These are phyloP conservation scores for Vicia faba DNA, from an alignment of 306 rosid genomes.

Conservation along the genomic window DNA sequence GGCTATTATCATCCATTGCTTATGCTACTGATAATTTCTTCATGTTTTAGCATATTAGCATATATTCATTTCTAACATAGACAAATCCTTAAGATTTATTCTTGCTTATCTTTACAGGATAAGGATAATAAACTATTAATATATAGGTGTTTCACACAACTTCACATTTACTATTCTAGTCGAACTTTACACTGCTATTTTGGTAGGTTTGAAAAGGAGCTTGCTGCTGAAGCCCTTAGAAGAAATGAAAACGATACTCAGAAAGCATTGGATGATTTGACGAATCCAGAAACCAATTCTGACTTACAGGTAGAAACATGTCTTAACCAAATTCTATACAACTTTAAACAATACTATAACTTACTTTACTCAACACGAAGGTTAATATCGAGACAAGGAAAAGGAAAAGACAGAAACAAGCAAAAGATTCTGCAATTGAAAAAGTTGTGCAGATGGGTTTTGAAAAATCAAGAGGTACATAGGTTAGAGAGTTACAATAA, in stretches of 20 bases:
- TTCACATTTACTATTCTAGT: not conserved
- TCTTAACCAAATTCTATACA: constrained; percentile 15
- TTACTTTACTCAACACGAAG: constrained; percentile 48
- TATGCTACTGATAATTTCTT: constrained; percentile 18
- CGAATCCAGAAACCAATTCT: constrained; percentile 76
- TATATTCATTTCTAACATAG: not conserved
- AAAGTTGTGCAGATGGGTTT: constrained; percentile 73
- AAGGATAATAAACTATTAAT: not conserved
- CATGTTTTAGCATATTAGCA: not conserved
- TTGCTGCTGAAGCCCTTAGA: constrained; percentile 90
- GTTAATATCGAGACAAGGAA: constrained; percentile 64
- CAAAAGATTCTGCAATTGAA: constrained; percentile 56
- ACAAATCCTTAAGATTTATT: not conserved
- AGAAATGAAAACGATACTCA: constrained; percentile 81
- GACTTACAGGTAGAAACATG: constrained; percentile 64
- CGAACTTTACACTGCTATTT: constrained; percentile 23
- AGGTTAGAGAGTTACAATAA: constrained; percentile 21
- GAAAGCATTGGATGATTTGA: constrained; percentile 82
- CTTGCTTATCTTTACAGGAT: not conserved
- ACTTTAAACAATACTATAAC: not conserved
- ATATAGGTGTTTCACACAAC: constrained; percentile 21
- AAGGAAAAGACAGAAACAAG: constrained; percentile 56
- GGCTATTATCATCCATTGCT: not conserved
- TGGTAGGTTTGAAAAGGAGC: constrained; percentile 74
- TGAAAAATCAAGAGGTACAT: constrained; percentile 71